Evolutionary conservation across 495 filamentous ascomycete genomes (phyloP).

Genomic region (Neurospora cerealis): DNA sequence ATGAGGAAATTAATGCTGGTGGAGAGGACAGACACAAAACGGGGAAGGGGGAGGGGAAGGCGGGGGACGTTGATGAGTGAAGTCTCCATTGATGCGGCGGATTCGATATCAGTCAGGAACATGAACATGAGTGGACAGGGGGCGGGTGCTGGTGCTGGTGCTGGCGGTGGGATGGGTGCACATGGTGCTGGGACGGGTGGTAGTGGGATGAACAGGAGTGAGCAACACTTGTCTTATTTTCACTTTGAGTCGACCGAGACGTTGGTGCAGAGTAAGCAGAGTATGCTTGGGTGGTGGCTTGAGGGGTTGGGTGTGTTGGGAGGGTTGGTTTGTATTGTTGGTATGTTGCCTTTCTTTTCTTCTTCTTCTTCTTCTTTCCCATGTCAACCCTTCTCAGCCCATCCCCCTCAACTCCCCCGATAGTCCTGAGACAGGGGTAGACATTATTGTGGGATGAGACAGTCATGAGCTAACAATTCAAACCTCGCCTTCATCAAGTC

Average conservation of each 20-base stretch:
- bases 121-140: too few species aligned
- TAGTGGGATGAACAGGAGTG: not conserved
- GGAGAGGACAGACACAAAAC: not conserved
- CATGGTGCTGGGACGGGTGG: not conserved
- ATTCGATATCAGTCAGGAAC: not conserved
- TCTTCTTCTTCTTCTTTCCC: not conserved
- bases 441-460: too few species aligned
- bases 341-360: not conserved
- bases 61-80: not conserved
- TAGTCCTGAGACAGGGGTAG: too few species aligned
- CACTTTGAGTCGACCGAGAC: not conserved
- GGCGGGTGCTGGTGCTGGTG: too few species aligned
- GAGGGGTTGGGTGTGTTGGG: not conserved
- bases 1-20: not conserved
- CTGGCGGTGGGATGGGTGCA: not conserved
- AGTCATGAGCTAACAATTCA: not conserved
- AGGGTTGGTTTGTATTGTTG: not conserved
- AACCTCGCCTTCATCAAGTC: not conserved
- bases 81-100: not conserved
- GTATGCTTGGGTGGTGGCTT: conserved; percentile 1
- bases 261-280: conserved; percentile 6
- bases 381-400: not conserved
- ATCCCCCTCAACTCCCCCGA: not conserved
- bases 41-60: not conserved
- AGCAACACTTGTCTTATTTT: not conserved